Conservation (phyloP, 1,284 basidiomycete genomes). For the Exobasidium cylindrosporum region DNA sequence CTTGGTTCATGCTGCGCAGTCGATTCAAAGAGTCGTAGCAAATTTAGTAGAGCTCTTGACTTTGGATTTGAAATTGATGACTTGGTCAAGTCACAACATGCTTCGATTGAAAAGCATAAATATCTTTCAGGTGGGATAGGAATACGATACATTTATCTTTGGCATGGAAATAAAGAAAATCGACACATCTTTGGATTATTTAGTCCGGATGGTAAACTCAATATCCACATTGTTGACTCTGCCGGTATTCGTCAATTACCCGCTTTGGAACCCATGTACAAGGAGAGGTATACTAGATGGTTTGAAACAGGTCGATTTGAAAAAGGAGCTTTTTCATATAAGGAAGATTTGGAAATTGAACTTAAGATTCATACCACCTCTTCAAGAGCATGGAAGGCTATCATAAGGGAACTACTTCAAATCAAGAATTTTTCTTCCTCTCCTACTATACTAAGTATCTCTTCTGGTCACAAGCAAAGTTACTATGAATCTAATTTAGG, state of each 20-base stretch:
- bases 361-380: slow-evolving; percentile 76
- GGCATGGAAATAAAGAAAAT: slow-evolving; percentile 73
- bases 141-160: slow-evolving; percentile 86
- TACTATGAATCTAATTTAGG: slow-evolving; percentile 78
- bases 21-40: slow-evolving; percentile 65
- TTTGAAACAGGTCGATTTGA: slow-evolving; percentile 15
- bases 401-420: slow-evolving; percentile 80
- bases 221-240: slow-evolving; percentile 82
- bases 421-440: slow-evolving; percentile 65
- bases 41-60: slow-evolving; percentile 79
- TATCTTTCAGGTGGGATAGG: slow-evolving; percentile 75
- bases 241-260: slow-evolving; percentile 80
- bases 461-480: slow-evolving; percentile 76
- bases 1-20: slow-evolving; percentile 79
- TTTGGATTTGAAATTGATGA: slow-evolving; percentile 81
- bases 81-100: slow-evolving; percentile 64
- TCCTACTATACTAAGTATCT: slow-evolving; percentile 73
- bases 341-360: slow-evolving; percentile 68
- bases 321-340: slow-evolving; percentile 64
- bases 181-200: slow-evolving; percentile 91
- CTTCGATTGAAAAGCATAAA: slow-evolving; percentile 60
- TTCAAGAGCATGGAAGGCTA: slow-evolving; percentile 74
- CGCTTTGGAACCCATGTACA: slow-evolving; percentile 73
- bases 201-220: slow-evolving; percentile 62
- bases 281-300: slow-evolving; percentile 60